Evolutionary conservation across 345 rosid species (phyloP).

Genomic region (Combretum micranthum): DNA sequence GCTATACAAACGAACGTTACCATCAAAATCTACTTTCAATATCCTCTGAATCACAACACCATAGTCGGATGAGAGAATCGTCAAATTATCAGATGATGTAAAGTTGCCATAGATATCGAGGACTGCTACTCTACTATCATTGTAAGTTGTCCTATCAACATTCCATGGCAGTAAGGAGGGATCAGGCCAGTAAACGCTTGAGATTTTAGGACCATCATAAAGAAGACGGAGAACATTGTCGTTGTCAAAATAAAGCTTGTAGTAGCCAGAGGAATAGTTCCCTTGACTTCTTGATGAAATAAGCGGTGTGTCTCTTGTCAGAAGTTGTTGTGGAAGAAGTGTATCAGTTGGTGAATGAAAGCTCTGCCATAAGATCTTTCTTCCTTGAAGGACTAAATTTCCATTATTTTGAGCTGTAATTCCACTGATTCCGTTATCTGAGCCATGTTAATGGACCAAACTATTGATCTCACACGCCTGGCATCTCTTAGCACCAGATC

Average conservation of each 20-base stretch:
- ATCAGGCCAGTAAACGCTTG: constrained; percentile 23
- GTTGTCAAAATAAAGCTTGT: constrained; percentile 16
- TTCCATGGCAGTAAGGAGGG: constrained; percentile 9
- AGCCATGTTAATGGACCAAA: constrained; percentile 19
- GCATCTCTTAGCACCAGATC: constrained; percentile 20
- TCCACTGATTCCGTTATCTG: background rate
- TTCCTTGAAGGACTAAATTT: constrained; percentile 20
- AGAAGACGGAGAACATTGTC: constrained; percentile 20
- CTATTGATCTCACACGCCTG: background rate
- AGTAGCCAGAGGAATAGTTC: constrained; percentile 19
- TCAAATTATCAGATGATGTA: constrained; percentile 13
- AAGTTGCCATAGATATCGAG: constrained; percentile 15
- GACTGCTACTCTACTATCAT: constrained; percentile 17
- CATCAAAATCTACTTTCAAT: constrained; percentile 26
- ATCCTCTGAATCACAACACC: constrained; percentile 14
- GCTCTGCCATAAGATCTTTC: constrained; percentile 24
- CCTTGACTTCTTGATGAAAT: constrained; percentile 9
- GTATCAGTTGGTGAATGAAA: constrained; percentile 28
- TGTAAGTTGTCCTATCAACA: constrained; percentile 17
- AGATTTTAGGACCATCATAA: constrained; percentile 13
- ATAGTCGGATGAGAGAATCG: constrained; percentile 15
- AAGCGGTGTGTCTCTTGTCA: constrained; percentile 7
- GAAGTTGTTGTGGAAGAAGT: constrained; percentile 25
- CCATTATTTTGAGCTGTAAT: constrained; percentile 19
- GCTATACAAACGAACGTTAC: constrained; percentile 26